These are phyloP conservation scores for Trichosanthes cucumerina DNA, from an alignment of 306 rosid genomes.

Conservation along the genomic window DNA sequence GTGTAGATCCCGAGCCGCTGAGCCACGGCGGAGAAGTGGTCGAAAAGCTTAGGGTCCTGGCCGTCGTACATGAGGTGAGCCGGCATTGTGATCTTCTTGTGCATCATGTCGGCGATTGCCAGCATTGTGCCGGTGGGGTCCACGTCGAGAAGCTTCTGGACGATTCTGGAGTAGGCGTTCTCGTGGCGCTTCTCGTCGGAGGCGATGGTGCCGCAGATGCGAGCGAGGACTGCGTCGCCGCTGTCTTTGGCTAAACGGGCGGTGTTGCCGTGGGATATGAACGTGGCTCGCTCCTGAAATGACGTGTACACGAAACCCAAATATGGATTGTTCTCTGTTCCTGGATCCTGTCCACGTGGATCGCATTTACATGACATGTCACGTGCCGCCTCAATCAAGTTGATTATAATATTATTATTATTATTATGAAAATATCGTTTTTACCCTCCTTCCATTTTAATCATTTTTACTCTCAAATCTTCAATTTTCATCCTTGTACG, in stretches of 20 bases:
- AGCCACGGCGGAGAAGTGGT: conserved; percentile 46
- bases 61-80: conserved; percentile 63
- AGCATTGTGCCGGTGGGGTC: conserved; percentile 38
- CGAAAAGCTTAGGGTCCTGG: conserved; percentile 34
- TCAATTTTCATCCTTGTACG: no score
- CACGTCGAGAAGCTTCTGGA: conserved; percentile 64
- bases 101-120: conserved; percentile 59
- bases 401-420: no score
- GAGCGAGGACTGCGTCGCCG: conserved; percentile 44
- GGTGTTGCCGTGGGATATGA: conserved; percentile 59
- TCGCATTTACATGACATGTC: neutral
- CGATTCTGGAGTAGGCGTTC: conserved; percentile 36
- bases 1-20: conserved; percentile 52
- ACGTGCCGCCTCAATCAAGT: no score
- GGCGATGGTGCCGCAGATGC: conserved; percentile 56
- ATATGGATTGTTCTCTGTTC: conserved; percentile 61
- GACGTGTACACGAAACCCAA: conserved; percentile 66
- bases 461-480: no score
- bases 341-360: conserved; percentile 37
- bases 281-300: conserved; percentile 67
- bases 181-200: conserved; percentile 64
- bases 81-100: conserved; percentile 57
- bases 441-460: no score
- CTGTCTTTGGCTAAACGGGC: conserved; percentile 47
- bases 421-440: no score